These are phyloP conservation scores for Psilocybe cubensis DNA, from an alignment of 768 basidiomycete genomes.

Conservation along the genomic window DNA sequence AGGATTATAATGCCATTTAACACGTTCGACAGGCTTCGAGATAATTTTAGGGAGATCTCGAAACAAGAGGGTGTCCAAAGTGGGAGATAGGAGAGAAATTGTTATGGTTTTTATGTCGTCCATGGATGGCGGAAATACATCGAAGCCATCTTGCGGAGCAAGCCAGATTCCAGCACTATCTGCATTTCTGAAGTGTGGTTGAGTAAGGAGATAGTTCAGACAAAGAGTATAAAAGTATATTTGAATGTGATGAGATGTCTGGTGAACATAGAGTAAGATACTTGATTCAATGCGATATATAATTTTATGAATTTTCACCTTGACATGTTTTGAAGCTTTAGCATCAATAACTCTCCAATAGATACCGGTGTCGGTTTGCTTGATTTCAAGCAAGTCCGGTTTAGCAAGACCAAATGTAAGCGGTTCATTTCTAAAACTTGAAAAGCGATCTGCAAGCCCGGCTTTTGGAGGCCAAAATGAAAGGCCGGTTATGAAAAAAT, in stretches of 20 bases:
- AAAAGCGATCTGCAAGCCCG: constrained; percentile 35
- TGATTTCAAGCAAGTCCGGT: constrained; percentile 53
- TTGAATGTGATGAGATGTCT: constrained; percentile 57
- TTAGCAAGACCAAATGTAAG: constrained; percentile 49
- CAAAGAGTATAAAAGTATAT: constrained; percentile 56
- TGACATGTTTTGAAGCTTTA: constrained; percentile 49
- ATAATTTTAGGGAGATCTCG: constrained; percentile 44
- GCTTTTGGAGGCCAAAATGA: constrained; percentile 45
- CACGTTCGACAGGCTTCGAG: constrained; percentile 30
- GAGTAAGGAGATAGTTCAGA: constrained; percentile 39
- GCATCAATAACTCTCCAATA: constrained; percentile 55
- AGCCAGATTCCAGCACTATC: constrained; percentile 50
- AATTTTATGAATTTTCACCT: constrained; percentile 33
- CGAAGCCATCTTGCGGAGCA: constrained; percentile 42
- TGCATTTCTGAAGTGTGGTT: constrained; percentile 33
- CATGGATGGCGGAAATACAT: constrained; percentile 32
- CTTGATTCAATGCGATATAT: background rate
- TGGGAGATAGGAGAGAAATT: constrained; percentile 39
- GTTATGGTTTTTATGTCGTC: constrained; percentile 44
- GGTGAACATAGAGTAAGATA: background rate
- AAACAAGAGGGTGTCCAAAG: constrained; percentile 48
- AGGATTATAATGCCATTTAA: constrained; percentile 55
- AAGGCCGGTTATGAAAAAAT: constrained; percentile 49
- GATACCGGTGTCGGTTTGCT: constrained; percentile 31
- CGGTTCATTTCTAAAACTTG: constrained; percentile 30